A percentile compares a stretch with the other conserved stretches of the same genome.
Evolutionary conservation across 108 stramenopile genomes (phyloP).

Genomic region (Fistulifera pelliculosa): DNA sequence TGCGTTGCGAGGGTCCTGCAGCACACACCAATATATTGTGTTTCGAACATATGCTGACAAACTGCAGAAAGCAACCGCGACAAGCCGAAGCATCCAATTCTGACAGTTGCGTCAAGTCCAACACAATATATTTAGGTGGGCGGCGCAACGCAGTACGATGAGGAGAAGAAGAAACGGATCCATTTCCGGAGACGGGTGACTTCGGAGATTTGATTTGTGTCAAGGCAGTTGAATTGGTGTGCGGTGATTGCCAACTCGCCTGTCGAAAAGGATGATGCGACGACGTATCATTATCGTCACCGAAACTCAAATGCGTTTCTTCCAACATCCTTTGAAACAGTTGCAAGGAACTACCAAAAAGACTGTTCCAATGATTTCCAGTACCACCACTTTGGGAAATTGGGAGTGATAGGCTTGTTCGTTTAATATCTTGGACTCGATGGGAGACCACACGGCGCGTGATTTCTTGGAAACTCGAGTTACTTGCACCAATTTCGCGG

Average conservation of each 20-base stretch:
- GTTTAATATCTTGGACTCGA: slow-evolving; percentile 54
- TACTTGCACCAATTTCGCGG: slow-evolving; percentile 48
- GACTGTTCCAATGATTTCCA: slow-evolving; percentile 64
- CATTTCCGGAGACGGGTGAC: too few relatives aligned
- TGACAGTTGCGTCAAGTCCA: slow-evolving; percentile 61
- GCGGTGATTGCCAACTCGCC: neutral
- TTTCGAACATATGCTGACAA: slow-evolving; percentile 61
- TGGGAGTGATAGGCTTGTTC: slow-evolving; percentile 44
- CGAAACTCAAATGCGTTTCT: too few relatives aligned
- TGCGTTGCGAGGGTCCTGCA: slow-evolving; percentile 47
- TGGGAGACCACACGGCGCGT: slow-evolving; percentile 59
- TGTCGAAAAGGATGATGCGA: slow-evolving; percentile 3
- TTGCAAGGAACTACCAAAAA: slow-evolving; percentile 77
- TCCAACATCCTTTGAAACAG: slow-evolving; percentile 37
- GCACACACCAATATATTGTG: slow-evolving; percentile 60
- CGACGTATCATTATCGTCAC: neutral
- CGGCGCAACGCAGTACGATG: too few relatives aligned
- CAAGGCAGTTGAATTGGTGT: neutral
- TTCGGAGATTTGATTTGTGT: neutral
- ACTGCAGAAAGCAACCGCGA: slow-evolving; percentile 67
- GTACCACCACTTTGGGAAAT: slow-evolving; percentile 48
- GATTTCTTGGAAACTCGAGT: slow-evolving; percentile 53
- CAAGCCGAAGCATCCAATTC: slow-evolving; percentile 71
- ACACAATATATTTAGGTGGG: slow-evolving; percentile 43
- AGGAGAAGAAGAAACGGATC: too few relatives aligned